These are phyloP conservation scores for Meyerozyma athensensis DNA, from an alignment of 1,139 yeast species.

Conservation along the genomic window DNA sequence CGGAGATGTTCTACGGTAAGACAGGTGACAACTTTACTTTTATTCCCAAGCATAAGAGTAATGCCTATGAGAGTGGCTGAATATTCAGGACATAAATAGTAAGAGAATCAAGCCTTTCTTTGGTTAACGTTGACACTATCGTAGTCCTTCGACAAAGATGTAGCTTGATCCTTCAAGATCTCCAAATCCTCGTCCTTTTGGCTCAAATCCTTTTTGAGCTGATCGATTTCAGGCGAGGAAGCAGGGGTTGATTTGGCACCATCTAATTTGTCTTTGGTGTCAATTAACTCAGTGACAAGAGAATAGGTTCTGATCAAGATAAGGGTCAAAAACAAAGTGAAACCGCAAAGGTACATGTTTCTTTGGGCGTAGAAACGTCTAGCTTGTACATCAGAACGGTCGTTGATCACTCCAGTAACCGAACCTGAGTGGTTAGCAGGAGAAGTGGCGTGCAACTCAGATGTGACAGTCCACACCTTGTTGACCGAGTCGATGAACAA, in stretches of 20 bases:
- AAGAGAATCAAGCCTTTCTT: conserved; percentile 6
- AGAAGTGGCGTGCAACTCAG: conserved; percentile 45
- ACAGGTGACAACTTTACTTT: conserved; percentile 71
- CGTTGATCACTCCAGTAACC: conserved; percentile 33
- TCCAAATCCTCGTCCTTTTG: conserved; percentile 61
- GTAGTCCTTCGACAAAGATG: conserved; percentile 62
- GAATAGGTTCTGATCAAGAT: conserved; percentile 83
- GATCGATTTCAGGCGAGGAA: conserved; percentile 37
- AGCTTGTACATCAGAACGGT: conserved; percentile 78
- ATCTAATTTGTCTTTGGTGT: conserved; percentile 58
- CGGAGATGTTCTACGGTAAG: conserved; percentile 95
- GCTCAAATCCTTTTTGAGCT: conserved; percentile 52
- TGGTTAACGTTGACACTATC: conserved; percentile 38
- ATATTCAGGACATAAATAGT: not conserved
- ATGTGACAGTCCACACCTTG: conserved; percentile 68
- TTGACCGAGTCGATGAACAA: conserved; percentile 87
- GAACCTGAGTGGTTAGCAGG: conserved; percentile 14
- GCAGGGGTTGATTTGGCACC: conserved; percentile 27
- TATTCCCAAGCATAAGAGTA: conserved; percentile 92
- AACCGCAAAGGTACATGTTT: conserved; percentile 94
- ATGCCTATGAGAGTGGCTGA: conserved; percentile 47
- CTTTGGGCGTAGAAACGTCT: conserved; percentile 94
- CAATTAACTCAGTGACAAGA: conserved; percentile 70
- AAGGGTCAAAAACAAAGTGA: conserved; percentile 84
- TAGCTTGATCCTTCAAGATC: conserved; percentile 68